Percentiles rank a stretch among this genome's conserved stretches.
Conservation (phyloP, 192 early-diverging fungal genomes). For the Hyaloraphidium curvatum region DNA sequence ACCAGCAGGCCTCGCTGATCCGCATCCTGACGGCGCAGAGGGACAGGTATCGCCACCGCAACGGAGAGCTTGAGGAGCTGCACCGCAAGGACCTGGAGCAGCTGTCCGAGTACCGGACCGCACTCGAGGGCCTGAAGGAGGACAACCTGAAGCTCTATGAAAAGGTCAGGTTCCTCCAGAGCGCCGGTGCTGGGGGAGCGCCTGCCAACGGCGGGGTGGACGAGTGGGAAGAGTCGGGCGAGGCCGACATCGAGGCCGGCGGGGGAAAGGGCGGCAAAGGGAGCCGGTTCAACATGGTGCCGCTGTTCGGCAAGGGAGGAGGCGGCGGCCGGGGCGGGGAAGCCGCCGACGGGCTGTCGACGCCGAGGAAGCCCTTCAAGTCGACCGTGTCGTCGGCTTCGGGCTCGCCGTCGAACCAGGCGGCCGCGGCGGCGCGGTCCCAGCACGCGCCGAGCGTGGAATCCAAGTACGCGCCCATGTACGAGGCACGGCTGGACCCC, state of each 20-base stretch:
- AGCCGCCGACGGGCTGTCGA: neutral
- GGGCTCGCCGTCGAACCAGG: neutral
- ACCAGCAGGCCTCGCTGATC: slow-evolving; percentile 41
- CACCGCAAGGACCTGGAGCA: slow-evolving; percentile 23
- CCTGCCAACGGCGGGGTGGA: slow-evolving; percentile 8
- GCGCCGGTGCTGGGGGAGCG: slow-evolving; percentile 23
- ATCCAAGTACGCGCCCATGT: slow-evolving; percentile 53
- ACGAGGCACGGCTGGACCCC: slow-evolving; percentile 78
- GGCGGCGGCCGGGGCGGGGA: neutral
- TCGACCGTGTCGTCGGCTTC: slow-evolving; percentile 4
- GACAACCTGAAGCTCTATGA: slow-evolving; percentile 87
- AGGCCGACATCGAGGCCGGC: slow-evolving; percentile 10
- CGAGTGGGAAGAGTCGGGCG: slow-evolving; percentile 11
- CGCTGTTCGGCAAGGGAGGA: neutral
- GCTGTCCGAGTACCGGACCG: slow-evolving; percentile 35
- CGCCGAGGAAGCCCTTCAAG: slow-evolving; percentile 6
- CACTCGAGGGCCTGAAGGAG: slow-evolving; percentile 42
- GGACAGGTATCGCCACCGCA: slow-evolving; percentile 72
- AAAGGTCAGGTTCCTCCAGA: slow-evolving; percentile 69
- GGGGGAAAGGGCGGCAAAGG: neutral
- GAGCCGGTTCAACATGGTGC: neutral
- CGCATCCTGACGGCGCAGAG: slow-evolving; percentile 76
- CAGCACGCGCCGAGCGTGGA: slow-evolving; percentile 20
- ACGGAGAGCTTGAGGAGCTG: slow-evolving; percentile 60
- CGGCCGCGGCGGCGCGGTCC: slow-evolving; percentile 3